These are phyloP conservation scores for Sphagnum contortum DNA, from an alignment of 225 moss, liverwort and hornwort genomes.

Conservation along the genomic window DNA sequence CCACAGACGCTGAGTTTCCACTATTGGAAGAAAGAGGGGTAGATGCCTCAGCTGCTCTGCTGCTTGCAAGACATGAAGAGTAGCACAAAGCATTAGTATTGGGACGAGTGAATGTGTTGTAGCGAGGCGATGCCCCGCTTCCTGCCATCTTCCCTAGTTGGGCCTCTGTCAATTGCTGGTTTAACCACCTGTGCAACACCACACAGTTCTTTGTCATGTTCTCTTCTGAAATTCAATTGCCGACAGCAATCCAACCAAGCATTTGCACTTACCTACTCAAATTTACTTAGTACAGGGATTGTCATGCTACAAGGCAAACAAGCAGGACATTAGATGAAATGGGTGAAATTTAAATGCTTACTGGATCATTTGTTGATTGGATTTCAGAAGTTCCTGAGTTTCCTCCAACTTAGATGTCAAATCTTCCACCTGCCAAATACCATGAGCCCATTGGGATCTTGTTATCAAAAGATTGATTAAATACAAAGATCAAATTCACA, in stretches of 20 bases:
- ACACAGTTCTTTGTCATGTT: not conserved
- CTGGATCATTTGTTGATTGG: constrained; percentile 99
- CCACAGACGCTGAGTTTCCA: constrained; percentile 29
- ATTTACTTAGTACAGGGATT: no score
- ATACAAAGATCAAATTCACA: not conserved
- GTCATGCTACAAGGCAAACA: no score
- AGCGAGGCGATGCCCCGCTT: constrained; percentile 38
- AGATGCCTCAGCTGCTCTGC: constrained; percentile 33
- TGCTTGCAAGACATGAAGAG: constrained; percentile 39
- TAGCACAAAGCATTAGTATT: constrained; percentile 35
- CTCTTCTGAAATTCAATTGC: not conserved
- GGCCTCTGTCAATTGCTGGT: constrained; percentile 92
- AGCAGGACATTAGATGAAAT: no score
- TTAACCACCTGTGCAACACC: constrained; percentile 72
- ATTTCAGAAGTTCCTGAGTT: constrained; percentile 76
- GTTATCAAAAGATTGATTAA: not conserved
- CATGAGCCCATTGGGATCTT: constrained; percentile 2
- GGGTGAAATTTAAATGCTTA: constrained; percentile 21
- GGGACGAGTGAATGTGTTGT: constrained; percentile 45
- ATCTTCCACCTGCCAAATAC: constrained; percentile 50
- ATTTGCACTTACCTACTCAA: no score
- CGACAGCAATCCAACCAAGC: not conserved
- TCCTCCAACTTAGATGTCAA: constrained; percentile 72
- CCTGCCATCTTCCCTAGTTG: constrained; percentile 74
- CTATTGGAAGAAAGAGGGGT: constrained; percentile 49